Base-by-base conservation (phyloP, 1,284 basidiomycete species). In the Microstroma glucosiphilum region DNA sequence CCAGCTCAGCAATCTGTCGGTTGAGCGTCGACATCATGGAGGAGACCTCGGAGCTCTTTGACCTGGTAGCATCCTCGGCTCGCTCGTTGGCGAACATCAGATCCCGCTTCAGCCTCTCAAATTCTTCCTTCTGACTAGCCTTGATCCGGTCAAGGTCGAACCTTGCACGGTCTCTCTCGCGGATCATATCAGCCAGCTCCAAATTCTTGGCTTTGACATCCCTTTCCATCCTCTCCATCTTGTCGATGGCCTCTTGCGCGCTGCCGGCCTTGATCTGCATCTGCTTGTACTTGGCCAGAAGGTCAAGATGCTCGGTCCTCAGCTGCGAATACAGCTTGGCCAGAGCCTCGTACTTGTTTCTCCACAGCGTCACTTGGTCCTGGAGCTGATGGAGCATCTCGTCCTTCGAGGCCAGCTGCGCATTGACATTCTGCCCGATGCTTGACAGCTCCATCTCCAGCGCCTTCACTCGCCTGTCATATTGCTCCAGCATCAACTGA, bases 301-400 rank as follows among this genome's bases (percentile, higher is more conserved):
- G 90, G 75, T 99, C 96, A 60, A 99, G 84, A 80, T 99, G 96
- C 80, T 98, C 96, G 40, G 90, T 89, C 54, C 96, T 89, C 12
- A 99, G 86, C 80, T 98, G 96, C 72, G 92, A 96, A 84, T 99
- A 99, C 8, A 99, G 86, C 81, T 98, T 99, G 55, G 96, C 96
- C 62, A 99, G 84, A 0, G 94, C 91, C 81, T 99, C 96, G 81
- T 98, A 99, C 82, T 99, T 99, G 83, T 92, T 93, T 66, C 92
- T 88, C 96, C 96, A 99, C 23, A 96, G 82, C 7, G 87, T 89
- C 66, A 96, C 92, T 82, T 99, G 96, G 78, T 96, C 91, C 80
- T 97, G 94, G 13, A 99, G 85, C 80, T 96, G 92, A 77, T 88
- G 88, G 78, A 98, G 92, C 74, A 98, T 83, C 30, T 97, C 92